Evolutionary conservation across 2,329 filamentous ascomycete genomes (phyloP).

Genomic region (Alternaria burnsii): DNA sequence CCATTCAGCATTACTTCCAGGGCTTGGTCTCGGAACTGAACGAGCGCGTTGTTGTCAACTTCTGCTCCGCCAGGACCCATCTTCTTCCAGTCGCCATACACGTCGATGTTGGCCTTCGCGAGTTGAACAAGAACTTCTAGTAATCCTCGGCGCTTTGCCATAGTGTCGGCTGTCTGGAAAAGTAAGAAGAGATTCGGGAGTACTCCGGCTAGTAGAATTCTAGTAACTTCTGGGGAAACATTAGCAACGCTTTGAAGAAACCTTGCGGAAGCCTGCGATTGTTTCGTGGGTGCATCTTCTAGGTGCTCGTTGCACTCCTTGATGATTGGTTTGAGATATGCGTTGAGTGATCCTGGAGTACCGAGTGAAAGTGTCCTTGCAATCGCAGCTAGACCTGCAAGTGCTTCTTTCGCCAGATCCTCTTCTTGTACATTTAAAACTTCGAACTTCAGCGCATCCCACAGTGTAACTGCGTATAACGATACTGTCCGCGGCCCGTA

Average conservation of each 20-base stretch:
- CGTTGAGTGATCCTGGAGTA: constrained; percentile 58
- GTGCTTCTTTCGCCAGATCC: constrained; percentile 67
- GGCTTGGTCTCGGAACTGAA: constrained; percentile 52
- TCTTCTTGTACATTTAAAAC: constrained; percentile 73
- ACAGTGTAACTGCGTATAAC: constrained; percentile 70
- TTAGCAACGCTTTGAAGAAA: constrained; percentile 66
- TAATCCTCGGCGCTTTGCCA: constrained; percentile 69
- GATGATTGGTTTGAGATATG: constrained; percentile 67
- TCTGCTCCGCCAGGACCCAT: constrained; percentile 49
- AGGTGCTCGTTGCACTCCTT: constrained; percentile 74
- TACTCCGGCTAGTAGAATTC: constrained; percentile 63
- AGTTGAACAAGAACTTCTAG: constrained; percentile 68
- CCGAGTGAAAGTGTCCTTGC: constrained; percentile 62
- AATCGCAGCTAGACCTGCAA: constrained; percentile 64
- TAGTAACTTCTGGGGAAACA: constrained; percentile 64
- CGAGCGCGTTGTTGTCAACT: constrained; percentile 48
- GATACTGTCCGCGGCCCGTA: constrained; percentile 68
- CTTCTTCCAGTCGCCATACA: constrained; percentile 65
- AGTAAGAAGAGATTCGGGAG: constrained; percentile 66
- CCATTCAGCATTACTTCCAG: constrained; percentile 55
- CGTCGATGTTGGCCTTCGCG: constrained; percentile 64
- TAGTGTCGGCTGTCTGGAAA: constrained; percentile 68
- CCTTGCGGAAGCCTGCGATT: constrained; percentile 70
- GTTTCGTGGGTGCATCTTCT: constrained; percentile 73
- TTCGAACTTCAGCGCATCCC: constrained; percentile 75